These are phyloP conservation scores for Pharus latifolius DNA, from an alignment of 176 grass and related monocot genomes.

Conservation along the genomic window DNA sequence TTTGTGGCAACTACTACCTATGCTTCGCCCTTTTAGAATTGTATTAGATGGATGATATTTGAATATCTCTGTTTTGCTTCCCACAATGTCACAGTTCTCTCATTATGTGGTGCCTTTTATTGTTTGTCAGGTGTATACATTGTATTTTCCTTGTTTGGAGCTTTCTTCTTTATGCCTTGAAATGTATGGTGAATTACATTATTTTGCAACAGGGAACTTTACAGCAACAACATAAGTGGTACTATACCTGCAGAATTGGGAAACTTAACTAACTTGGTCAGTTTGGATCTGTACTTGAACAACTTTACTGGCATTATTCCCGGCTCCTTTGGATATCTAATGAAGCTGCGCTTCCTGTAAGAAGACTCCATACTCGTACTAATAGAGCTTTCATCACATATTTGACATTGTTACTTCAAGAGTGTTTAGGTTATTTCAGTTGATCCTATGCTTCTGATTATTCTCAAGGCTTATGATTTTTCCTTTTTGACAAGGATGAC, in stretches of 20 bases:
- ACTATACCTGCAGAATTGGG: constrained; percentile 58
- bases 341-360: constrained; percentile 73
- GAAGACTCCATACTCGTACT: constrained; percentile 6
- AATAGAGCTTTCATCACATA: background rate
- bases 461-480: too few species aligned
- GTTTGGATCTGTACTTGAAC: constrained; percentile 83
- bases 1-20: background rate
- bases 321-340: constrained; percentile 52
- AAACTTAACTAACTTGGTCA: constrained; percentile 71
- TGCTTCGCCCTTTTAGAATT: background rate
- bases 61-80: background rate
- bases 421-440: too few species aligned
- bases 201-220: constrained; percentile 57
- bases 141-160: background rate
- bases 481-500: too few species aligned
- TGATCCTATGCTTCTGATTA: too few species aligned
- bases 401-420: background rate
- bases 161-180: background rate
- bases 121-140: background rate
- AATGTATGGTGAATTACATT: background rate
- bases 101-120: background rate
- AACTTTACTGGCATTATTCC: constrained; percentile 46
- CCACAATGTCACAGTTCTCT: background rate
- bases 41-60: background rate
- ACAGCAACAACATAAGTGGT: constrained; percentile 76